Conservation (phyloP, 331 rosid species). For the Quercus lobata region DNA sequence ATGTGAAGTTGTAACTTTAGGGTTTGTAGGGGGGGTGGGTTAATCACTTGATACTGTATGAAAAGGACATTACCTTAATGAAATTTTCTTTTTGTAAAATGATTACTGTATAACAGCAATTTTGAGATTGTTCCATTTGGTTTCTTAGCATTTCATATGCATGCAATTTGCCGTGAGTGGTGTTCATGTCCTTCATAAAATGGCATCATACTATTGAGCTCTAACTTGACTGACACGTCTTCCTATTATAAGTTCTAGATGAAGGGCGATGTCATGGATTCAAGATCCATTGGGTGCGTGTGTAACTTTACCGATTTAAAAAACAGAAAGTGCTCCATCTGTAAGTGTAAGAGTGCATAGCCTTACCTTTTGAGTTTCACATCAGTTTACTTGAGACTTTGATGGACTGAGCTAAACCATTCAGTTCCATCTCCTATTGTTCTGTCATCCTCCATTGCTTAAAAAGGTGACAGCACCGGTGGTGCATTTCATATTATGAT, state of each 20-base stretch:
- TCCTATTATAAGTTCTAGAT: too few species aligned
- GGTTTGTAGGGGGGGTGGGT: conserved; percentile 44
- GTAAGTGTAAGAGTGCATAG: background rate
- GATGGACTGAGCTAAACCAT: background rate
- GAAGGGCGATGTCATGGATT: too few species aligned
- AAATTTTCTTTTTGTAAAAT: conserved; percentile 3
- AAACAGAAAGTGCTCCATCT: background rate
- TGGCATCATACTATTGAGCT: too few species aligned
- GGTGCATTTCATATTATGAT: background rate
- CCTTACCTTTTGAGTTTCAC: background rate
- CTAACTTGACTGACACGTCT: too few species aligned
- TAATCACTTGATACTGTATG: conserved; percentile 30
- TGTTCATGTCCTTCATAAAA: background rate
- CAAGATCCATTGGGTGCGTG: too few species aligned
- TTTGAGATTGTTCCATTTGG: background rate
- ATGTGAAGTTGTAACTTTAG: conserved; percentile 30
- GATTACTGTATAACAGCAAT: background rate
- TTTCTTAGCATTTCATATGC: background rate
- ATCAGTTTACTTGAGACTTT: background rate
- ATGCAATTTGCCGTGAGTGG: background rate
- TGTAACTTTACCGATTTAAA: background rate
- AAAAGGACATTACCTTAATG: conserved; percentile 12
- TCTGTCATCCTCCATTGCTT: background rate
- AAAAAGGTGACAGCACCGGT: background rate
- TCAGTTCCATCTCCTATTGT: background rate